Conservation (phyloP, 1,284 basidiomycete genomes). For the Xerocomus minutiporus region DNA sequence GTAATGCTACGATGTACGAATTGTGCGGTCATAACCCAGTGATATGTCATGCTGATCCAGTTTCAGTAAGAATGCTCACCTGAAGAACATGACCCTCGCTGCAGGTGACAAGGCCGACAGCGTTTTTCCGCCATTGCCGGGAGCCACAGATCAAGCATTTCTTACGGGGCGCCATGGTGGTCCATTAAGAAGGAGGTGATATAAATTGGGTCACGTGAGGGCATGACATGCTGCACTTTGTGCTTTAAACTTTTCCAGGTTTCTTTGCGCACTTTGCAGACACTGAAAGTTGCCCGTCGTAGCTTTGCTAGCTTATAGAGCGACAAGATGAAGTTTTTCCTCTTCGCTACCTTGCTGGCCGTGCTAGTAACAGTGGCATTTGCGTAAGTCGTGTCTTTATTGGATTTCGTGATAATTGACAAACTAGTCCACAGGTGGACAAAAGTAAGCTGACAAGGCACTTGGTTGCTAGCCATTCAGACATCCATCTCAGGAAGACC, state of each 20-base stretch:
- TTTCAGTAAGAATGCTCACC: constrained; percentile 37
- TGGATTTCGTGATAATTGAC: constrained; percentile 2
- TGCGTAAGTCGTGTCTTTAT: constrained; percentile 40
- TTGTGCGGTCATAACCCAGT: not conserved
- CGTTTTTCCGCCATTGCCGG: constrained; percentile 73
- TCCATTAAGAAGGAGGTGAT: not conserved
- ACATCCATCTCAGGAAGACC: constrained; percentile 60
- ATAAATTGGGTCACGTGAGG: constrained; percentile 18
- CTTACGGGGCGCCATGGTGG: constrained; percentile 50
- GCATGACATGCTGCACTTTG: not conserved
- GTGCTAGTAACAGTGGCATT: constrained; percentile 40
- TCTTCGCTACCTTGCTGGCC: constrained; percentile 39
- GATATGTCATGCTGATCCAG: not conserved
- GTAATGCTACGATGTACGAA: constrained; percentile 52
- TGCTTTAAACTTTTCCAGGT: not conserved
- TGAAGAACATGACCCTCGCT: constrained; percentile 76
- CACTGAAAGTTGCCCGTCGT: not conserved
- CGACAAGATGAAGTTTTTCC: constrained; percentile 38
- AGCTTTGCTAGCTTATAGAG: not conserved
- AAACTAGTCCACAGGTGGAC: constrained; percentile 51
- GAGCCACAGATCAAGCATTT: constrained; percentile 71
- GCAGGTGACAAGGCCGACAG: constrained; percentile 67
- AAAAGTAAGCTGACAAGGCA: constrained; percentile 42
- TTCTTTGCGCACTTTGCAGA: not conserved
- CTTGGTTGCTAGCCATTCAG: constrained; percentile 6